These are phyloP conservation scores for Berberis thunbergii DNA, from an alignment of 164 flowering plant genomes.

Conservation along the genomic window DNA sequence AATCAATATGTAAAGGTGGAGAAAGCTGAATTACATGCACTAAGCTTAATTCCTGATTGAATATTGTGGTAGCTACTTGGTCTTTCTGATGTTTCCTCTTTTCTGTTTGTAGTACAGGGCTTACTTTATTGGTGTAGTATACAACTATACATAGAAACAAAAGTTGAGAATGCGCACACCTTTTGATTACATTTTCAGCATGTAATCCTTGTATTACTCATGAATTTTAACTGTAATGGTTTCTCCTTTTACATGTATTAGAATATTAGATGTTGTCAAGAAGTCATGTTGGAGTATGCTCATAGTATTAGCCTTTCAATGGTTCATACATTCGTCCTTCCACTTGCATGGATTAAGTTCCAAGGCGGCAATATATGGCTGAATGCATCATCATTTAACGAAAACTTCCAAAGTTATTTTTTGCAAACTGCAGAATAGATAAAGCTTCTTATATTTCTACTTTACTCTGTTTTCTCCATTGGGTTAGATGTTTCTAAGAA, in stretches of 20 bases:
- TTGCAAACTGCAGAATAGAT: too few relatives aligned
- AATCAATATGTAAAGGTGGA: neutral
- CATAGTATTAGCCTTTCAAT: too few relatives aligned
- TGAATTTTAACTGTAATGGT: neutral
- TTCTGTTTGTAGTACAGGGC: neutral
- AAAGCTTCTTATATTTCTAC: too few relatives aligned
- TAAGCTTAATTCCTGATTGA: neutral
- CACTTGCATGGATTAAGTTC: too few relatives aligned
- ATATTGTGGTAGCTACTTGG: neutral
- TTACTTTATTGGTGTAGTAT: neutral
- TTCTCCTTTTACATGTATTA: neutral
- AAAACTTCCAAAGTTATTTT: too few relatives aligned
- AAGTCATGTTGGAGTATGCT: neutral
- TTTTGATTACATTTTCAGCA: neutral
- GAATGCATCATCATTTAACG: too few relatives aligned
- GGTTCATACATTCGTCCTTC: too few relatives aligned
- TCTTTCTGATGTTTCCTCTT: neutral
- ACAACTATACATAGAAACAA: neutral
- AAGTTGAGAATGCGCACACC: neutral
- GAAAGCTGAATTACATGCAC: neutral
- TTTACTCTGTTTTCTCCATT: too few relatives aligned
- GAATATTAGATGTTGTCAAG: neutral
- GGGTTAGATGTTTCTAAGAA: too few relatives aligned
- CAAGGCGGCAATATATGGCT: too few relatives aligned
- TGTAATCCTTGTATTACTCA: neutral